Base-by-base conservation (phyloP, 257 asterid species). In the Nicotiana noctiflora region DNA sequence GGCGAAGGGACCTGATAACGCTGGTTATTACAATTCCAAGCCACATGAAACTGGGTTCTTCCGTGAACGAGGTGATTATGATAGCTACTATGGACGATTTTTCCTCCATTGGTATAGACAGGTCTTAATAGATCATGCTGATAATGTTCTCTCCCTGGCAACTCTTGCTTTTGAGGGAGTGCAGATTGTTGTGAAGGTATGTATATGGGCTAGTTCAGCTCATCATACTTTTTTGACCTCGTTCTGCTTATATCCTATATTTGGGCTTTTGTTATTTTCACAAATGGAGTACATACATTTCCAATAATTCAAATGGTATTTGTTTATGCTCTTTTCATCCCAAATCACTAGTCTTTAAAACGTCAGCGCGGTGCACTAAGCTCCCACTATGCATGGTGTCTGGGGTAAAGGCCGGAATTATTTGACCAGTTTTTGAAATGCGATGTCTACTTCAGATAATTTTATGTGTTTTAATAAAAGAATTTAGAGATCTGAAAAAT, bases 31-130 rank as follows among this genome's bases (percentile, higher is more conserved):
- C 81, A 90, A 86, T 76, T 89, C 93, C 13, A 90, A 85, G 84
- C 95, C 97, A 19, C 90, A 90, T 27, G 95, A 92, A 83, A 90
- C 95, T 67, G 91, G 91, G 63, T 92, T 92, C 87, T 92, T 92
- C 83, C 84, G 95, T 46, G 95, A 89, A 81, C 86, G 79, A 77
- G 97, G 97, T 66, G 95, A 90, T 88, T 92, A 86, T 72, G 91
- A 89, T 64, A 90, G 95, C 86, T 88, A 88, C 83, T 86, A 92
- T 44, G 95, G 97, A 23, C 89, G 91, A 49, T 90, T 92, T 86
- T 92, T 92, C 88, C 88, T 90, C 84, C 86, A 83, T 34, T 92
- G 95, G 95, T 92, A 90, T 70, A 8, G 89, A 44, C 88, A 80
- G 86, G 86, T 82, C 86, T 87, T 90, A 79, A 82, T 89, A 82